phyloP scores from a whole-genome alignment of 2,329 filamentous ascomycete species.

The Rhynchosporium secalis region DNA sequence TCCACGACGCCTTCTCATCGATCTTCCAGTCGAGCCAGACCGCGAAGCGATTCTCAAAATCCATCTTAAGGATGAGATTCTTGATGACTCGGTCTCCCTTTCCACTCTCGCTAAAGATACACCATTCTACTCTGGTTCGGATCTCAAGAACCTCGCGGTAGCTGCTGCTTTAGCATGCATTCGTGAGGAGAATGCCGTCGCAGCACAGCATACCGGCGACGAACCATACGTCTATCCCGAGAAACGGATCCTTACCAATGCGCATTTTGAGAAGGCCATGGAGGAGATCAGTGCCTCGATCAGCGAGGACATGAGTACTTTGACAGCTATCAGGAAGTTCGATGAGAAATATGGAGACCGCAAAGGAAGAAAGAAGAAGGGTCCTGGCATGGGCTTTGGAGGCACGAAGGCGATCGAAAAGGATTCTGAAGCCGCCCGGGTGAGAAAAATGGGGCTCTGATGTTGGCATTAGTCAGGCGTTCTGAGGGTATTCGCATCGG shows the following conservation, averaged over 20 bases:
- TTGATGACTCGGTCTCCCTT: conserved; percentile 63
- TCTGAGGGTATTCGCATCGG: neutral
- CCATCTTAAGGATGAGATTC: conserved; percentile 65
- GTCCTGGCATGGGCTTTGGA: conserved; percentile 59
- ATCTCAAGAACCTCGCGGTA: conserved; percentile 80
- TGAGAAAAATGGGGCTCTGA: conserved; percentile 35
- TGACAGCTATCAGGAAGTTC: conserved; percentile 88
- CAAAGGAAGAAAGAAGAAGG: conserved; percentile 62
- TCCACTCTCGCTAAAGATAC: conserved; percentile 64
- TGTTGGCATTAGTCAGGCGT: conserved; percentile 10
- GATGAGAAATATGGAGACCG: conserved; percentile 92
- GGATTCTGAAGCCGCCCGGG: conserved; percentile 38
- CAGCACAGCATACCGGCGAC: conserved; percentile 43
- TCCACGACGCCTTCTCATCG: conserved; percentile 70
- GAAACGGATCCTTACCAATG: conserved; percentile 61
- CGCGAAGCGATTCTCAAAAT: conserved; percentile 69
- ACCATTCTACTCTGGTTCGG: conserved; percentile 77
- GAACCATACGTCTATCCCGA: conserved; percentile 59
- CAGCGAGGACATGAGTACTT: conserved; percentile 85
- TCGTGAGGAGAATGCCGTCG: conserved; percentile 64
- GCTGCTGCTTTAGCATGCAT: conserved; percentile 78
- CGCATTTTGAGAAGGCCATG: conserved; percentile 84
- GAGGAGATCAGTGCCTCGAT: conserved; percentile 90
- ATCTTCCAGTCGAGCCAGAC: conserved; percentile 67
- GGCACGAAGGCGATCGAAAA: conserved; percentile 35